phyloP scores from a whole-genome alignment of 2,329 filamentous ascomycete species.

The Fusarium nisikadoi region DNA sequence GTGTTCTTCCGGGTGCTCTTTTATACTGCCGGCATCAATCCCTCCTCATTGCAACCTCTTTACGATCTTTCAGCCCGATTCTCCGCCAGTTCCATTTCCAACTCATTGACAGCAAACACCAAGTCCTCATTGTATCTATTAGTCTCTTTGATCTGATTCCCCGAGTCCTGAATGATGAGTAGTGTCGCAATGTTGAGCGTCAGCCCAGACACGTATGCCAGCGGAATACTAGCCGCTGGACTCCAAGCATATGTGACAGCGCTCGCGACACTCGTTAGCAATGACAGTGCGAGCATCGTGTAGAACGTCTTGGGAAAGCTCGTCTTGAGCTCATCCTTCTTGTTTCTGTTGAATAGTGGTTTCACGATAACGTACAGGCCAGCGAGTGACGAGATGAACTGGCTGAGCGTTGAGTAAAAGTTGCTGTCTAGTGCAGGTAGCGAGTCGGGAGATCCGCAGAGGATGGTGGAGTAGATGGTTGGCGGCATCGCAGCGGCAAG shows the following conservation, averaged over 20 bases:
- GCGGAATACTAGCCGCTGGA: not conserved
- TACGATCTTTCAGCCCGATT: not conserved
- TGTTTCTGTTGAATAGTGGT: rapidly evolving
- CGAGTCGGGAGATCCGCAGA: not conserved
- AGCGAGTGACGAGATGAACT: not conserved
- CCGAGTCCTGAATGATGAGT: not conserved
- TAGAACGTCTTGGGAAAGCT: not conserved
- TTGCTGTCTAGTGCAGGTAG: not conserved
- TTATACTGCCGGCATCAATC: not conserved
- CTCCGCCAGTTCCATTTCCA: not conserved
- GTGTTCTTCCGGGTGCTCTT: too few species aligned
- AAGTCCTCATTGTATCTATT: not conserved
- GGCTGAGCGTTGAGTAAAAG: not conserved
- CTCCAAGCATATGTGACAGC: not conserved
- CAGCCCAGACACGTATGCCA: rapidly evolving
- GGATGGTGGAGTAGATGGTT: not conserved
- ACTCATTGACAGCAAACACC: not conserved
- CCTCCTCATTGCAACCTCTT: not conserved
- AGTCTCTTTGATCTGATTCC: not conserved
- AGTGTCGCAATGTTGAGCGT: not conserved
- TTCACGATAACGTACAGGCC: not conserved
- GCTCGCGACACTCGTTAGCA: not conserved
- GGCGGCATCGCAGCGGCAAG: not conserved
- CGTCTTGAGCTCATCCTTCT: not conserved
- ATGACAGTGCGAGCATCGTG: not conserved